Conservation (phyloP, 495 filamentous ascomycete genomes). For the Durotheca rogersii region DNA sequence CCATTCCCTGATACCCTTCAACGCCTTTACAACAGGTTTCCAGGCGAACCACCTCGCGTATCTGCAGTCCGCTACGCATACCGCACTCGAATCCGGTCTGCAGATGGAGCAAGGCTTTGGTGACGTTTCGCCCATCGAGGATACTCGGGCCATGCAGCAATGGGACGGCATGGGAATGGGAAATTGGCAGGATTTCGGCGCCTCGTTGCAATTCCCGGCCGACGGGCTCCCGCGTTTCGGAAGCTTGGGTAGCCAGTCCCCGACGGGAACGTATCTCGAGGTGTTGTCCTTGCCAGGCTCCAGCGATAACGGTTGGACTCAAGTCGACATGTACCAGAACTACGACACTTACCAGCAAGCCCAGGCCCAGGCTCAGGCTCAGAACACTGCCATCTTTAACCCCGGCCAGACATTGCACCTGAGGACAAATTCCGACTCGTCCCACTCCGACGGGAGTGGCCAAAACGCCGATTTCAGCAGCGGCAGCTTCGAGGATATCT, state of each 20-base stretch:
- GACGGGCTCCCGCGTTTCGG: constrained; percentile 57
- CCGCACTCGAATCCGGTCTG: constrained; percentile 61
- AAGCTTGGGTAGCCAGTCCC: constrained; percentile 72
- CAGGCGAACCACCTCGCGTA: constrained; percentile 65
- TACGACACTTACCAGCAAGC: constrained; percentile 50
- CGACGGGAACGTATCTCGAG: constrained; percentile 79
- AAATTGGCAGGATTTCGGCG: constrained; percentile 73
- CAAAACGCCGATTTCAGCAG: constrained; percentile 68
- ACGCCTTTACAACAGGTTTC: constrained; percentile 50
- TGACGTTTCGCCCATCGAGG: constrained; percentile 63
- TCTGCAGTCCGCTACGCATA: constrained; percentile 67
- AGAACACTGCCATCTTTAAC: constrained; percentile 71
- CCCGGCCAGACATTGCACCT: constrained; percentile 82
- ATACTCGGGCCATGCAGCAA: constrained; percentile 62
- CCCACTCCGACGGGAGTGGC: constrained; percentile 62
- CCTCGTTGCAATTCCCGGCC: constrained; percentile 53
- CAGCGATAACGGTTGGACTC: constrained; percentile 82
- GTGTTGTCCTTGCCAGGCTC: constrained; percentile 75
- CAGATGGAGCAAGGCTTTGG: constrained; percentile 63
- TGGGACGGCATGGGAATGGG: constrained; percentile 52
- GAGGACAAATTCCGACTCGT: constrained; percentile 81
- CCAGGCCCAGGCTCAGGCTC: constrained; percentile 50
- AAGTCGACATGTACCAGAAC: constrained; percentile 60
- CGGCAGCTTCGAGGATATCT: constrained; percentile 79
- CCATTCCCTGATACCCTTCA: constrained; percentile 49